phyloP scores from a whole-genome alignment of 192 early-diverging fungal species.

The Coemansia sp. region DNA sequence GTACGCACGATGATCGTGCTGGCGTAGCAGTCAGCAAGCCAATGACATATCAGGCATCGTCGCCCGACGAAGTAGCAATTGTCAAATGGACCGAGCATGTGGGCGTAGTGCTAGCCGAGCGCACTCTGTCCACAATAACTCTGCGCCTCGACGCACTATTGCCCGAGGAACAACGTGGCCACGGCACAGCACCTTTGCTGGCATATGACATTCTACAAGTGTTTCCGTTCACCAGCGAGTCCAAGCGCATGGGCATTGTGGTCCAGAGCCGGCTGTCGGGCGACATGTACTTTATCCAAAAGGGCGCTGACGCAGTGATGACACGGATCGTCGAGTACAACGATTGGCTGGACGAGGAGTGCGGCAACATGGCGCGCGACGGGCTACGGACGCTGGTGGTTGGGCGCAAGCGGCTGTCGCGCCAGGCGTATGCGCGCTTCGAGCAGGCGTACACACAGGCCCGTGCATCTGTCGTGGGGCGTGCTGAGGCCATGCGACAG shows the following conservation, averaged over 20 bases:
- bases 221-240: conserved; percentile 98
- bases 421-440: conserved; percentile 69
- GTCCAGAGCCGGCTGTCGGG: conserved; percentile 65
- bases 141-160: conserved; percentile 57
- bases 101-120: conserved; percentile 76
- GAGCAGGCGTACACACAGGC: conserved; percentile 67
- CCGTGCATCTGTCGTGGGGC: conserved; percentile 67
- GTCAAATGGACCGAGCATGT: conserved; percentile 89
- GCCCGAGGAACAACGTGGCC: conserved; percentile 24
- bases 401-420: conserved; percentile 77
- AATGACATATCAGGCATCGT: conserved; percentile 89
- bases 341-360: conserved; percentile 97
- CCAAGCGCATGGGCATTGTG: conserved; percentile 96
- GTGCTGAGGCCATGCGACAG: conserved; percentile 66
- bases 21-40: conserved; percentile 29
- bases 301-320: conserved; percentile 95
- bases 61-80: conserved; percentile 95
- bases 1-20: conserved; percentile 21
- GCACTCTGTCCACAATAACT: conserved; percentile 71
- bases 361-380: conserved; percentile 94
- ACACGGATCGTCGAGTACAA: conserved; percentile 82
- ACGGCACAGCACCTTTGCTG: conserved; percentile 33
- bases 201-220: conserved; percentile 83
- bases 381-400: conserved; percentile 92
- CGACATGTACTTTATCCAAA: conserved; percentile 88